Evolutionary conservation across 139 green algal genomes (phyloP), one percentile per base, ranked within the genome.

Genomic region (Desmodesmus armatus): DNA sequence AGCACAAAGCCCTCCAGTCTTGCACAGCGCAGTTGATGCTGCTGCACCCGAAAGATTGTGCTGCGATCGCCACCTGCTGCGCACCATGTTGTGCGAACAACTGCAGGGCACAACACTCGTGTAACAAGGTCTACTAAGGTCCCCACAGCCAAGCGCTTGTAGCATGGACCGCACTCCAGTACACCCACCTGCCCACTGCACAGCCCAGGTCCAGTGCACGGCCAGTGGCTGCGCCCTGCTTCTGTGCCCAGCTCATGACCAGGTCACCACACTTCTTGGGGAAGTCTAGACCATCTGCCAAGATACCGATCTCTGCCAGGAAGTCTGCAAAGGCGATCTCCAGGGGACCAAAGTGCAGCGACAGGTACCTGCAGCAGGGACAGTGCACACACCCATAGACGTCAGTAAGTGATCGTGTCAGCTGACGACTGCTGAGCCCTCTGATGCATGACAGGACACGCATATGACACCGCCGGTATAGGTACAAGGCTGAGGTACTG

Each of bases 171-270:
- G n/a, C n/a, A n/a, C n/a, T n/a, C n/a, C n/a, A n/a, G n/a, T n/a
- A n/a, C n/a, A n/a, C n/a, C n/a, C n/a, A n/a, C n/a, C n/a, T 47
- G 19, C 95, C 95, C 11, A 96, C 93, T 5, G 89, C 87, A 66
- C 95, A 98, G 27, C 95, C 95, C 27, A 98, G 65, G 85, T 98
- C 95, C 63, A 98, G 77, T 2, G 91, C 95, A 31, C 73, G 66
- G 55, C 55, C 37, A 31, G 41, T 60, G 43, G 7, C 44, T 63
- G 44, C 44, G 35, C 78, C 71, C 9, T 7, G 7, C 43, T 58
- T 69, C 43, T 51, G 37, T 3, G 85, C 88, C 84, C 87, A 92
- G 33, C 53, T 5, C 3, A 29, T 66, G 15, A 91, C 85, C 17
- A 85, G 63, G 11, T 92, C 85, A 7, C 87, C 85, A 41, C 83